A percentile compares a stretch with the other conserved stretches of the same genome.
Evolutionary conservation across 495 filamentous ascomycete species (phyloP).

Genomic region (Annulohypoxylon bovei): DNA sequence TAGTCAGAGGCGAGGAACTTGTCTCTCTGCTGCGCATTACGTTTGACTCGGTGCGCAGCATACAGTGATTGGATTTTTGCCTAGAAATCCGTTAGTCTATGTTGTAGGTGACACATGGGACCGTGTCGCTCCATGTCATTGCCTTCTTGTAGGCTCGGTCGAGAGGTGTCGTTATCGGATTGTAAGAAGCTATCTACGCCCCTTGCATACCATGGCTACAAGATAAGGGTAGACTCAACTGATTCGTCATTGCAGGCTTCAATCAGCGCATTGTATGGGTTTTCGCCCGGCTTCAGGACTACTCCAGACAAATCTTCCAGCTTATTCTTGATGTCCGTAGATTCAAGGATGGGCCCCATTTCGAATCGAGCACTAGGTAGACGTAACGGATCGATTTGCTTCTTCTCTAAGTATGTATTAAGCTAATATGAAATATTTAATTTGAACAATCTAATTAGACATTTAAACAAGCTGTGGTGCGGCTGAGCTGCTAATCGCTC

Average conservation of each 20-base stretch:
- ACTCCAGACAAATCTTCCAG: slow-evolving; percentile 67
- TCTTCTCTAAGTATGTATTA: neutral
- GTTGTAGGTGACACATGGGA: neutral
- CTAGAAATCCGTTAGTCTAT: slow-evolving; percentile 54
- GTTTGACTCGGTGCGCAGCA: slow-evolving; percentile 71
- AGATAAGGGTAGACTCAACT: slow-evolving; percentile 55
- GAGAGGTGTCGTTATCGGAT: neutral
- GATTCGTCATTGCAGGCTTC: slow-evolving; percentile 65
- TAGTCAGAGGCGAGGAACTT: slow-evolving; percentile 78
- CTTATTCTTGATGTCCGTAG: slow-evolving; percentile 60
- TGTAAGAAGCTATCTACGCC: neutral
- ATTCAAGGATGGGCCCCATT: slow-evolving; percentile 51
- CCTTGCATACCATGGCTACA: neutral
- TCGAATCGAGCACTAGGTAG: slow-evolving; percentile 7
- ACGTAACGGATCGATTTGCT: neutral
- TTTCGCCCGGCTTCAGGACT: slow-evolving; percentile 59
- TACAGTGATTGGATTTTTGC: slow-evolving; percentile 76
- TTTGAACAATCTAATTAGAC: neutral
- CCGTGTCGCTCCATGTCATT: neutral
- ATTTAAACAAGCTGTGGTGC: slow-evolving; percentile 4
- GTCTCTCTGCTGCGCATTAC: slow-evolving; percentile 74
- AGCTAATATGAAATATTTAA: neutral
- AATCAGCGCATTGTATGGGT: slow-evolving; percentile 83
- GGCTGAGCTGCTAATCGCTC: neutral
- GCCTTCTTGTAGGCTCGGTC: neutral